Evolutionary conservation across 2,329 filamentous ascomycete species (phyloP), one percentile per base, ranked within the genome.

Genomic region (Thelonectria blattea): DNA sequence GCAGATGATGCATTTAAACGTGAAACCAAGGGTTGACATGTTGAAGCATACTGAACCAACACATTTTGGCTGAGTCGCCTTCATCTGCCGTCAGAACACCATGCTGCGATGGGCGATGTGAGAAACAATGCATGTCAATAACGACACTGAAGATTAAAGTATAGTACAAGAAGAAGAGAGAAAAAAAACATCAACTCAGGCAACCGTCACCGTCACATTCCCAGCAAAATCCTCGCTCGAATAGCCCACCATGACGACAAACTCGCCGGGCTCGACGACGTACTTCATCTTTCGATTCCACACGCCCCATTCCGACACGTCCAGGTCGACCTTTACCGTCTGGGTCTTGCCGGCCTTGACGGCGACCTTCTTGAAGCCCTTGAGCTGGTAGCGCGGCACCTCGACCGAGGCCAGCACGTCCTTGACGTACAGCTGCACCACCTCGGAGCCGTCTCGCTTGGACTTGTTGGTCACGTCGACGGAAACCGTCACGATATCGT

Each of bases 231-330:
- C 83, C 56, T 76, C 76, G 65, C 86, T 88, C 22, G 82, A 84
- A 54, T 78, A 81, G n/a, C 88, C 90, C 15, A 89, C 83, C 56
- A 82, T 78, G 10, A 91, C 77, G 5, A 81, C 75, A 72, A 92
- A 92, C 42, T 88, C 82, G 1, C 90, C 90, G 3, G 84, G 84
- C 80, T 92, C 90, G 39, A 92, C 89, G 22, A 91, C 87, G 73
- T 92, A 92, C 72, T 88, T 77, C 87, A 91, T 89, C 62, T 81
- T 80, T 0, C 80, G 84, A 71, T 88, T 76, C 47, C 85, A 88
- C 1, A 87, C 77, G 10, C 82, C 82, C 63, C 88, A 79, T 22
- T 83, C 72, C 11, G 85, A 81, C 71, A 89, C 87, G 61, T 83
- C 80, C 51, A 80, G 68, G 34, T 82, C 78, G 24, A 90, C 78